These are phyloP conservation scores for Rutstroemia sp. DNA, from an alignment of 2,329 filamentous ascomycete species.

Conservation along the genomic window DNA sequence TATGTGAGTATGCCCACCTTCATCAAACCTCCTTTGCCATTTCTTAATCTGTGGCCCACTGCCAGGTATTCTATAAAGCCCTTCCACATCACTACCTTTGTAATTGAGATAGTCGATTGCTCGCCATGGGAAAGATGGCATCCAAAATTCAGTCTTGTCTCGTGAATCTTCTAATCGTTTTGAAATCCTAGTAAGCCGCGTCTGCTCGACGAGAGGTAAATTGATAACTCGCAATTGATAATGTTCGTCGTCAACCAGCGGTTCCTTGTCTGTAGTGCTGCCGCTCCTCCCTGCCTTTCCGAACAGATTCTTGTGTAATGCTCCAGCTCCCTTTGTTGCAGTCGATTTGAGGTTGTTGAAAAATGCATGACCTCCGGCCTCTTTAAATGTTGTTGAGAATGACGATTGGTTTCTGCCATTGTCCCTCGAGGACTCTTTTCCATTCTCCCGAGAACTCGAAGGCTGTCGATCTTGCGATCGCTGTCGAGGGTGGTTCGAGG, in stretches of 20 bases:
- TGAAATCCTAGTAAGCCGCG: slow-evolving; percentile 83
- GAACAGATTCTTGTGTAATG: slow-evolving; percentile 76
- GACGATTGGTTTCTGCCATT: slow-evolving; percentile 28
- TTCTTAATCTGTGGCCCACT: slow-evolving; percentile 86
- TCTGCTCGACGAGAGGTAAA: slow-evolving; percentile 78
- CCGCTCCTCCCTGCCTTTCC: slow-evolving; percentile 66
- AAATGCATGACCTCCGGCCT: slow-evolving; percentile 54
- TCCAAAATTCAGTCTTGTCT: slow-evolving; percentile 98
- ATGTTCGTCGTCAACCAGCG: slow-evolving; percentile 67
- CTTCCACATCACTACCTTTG: slow-evolving; percentile 88
- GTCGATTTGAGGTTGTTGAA: slow-evolving; percentile 68
- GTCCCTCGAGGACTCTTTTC: slow-evolving; percentile 17
- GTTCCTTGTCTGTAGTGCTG: slow-evolving; percentile 61
- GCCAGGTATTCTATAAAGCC: slow-evolving; percentile 85
- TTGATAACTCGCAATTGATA: slow-evolving; percentile 84
- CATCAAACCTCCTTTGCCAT: slow-evolving; percentile 88
- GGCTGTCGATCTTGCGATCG: slow-evolving; percentile 62
- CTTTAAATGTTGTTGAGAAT: slow-evolving; percentile 45
- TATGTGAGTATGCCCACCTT: slow-evolving; percentile 44
- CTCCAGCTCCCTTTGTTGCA: slow-evolving; percentile 68
- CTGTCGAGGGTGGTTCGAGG: slow-evolving; percentile 52
- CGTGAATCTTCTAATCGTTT: slow-evolving; percentile 79
- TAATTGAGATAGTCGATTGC: slow-evolving; percentile 96
- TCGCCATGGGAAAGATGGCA: slow-evolving; percentile 91
- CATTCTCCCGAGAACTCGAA: slow-evolving; percentile 34